A percentile compares a stretch with the other conserved stretches of the same genome.
These are phyloP conservation scores for Fusarium piperis DNA, from an alignment of 2,329 filamentous ascomycete species.

Conservation along the genomic window DNA sequence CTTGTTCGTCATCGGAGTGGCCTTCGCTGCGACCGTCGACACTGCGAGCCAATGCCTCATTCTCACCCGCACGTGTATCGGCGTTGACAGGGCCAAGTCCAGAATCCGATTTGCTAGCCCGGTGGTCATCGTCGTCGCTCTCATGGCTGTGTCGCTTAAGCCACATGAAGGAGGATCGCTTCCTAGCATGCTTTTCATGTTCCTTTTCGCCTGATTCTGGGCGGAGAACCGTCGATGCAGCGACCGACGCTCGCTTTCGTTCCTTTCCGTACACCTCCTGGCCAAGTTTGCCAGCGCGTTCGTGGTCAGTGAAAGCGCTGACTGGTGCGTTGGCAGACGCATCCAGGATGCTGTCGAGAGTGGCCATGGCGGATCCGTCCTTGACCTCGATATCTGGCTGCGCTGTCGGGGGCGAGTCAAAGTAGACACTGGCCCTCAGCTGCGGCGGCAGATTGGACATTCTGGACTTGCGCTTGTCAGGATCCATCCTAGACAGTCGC, in stretches of 20 bases:
- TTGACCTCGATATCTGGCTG: conserved; percentile 65
- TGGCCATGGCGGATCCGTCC: conserved; percentile 86
- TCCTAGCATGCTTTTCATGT: conserved; percentile 50
- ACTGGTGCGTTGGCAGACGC: conserved; percentile 90
- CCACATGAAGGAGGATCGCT: conserved; percentile 60
- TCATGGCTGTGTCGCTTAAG: conserved; percentile 52
- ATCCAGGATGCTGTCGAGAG: conserved; percentile 90
- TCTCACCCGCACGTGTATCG: conserved; percentile 36
- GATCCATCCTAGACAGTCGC: conserved; percentile 45
- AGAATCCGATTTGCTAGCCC: conserved; percentile 25
- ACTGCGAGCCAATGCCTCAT: conserved; percentile 37
- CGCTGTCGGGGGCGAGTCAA: conserved; percentile 72
- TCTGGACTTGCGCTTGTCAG: conserved; percentile 48
- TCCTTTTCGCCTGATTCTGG: conserved; percentile 36
- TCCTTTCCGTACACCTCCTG: conserved; percentile 76
- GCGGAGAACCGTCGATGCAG: conserved; percentile 40
- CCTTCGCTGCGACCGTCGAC: conserved; percentile 43
- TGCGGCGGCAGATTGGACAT: conserved; percentile 74
- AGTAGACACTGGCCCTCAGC: conserved; percentile 89
- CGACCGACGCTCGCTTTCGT: conserved; percentile 58
- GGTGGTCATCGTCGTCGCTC: conserved; percentile 42
- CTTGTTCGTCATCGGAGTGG: conserved; percentile 42
- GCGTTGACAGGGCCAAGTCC: conserved; percentile 41
- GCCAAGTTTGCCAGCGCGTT: conserved; percentile 80
- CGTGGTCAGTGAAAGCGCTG: conserved; percentile 89